Evolutionary conservation across 352 stramenopile species (phyloP).

Genomic region (Phytopythium sindhum): DNA sequence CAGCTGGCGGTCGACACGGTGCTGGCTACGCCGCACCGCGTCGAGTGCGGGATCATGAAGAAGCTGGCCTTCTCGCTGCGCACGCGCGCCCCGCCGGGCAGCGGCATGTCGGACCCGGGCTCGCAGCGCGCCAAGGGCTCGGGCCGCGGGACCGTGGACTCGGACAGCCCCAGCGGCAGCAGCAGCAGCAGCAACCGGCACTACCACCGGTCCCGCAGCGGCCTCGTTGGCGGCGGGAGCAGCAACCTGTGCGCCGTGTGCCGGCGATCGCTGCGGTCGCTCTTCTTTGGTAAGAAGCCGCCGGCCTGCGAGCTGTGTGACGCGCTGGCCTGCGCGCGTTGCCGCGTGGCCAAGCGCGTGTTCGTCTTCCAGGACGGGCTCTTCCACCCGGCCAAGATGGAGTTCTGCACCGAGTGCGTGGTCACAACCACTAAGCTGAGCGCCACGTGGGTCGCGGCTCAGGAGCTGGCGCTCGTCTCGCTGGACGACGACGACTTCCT

Average conservation of each 20-base stretch:
- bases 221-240: not conserved
- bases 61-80: slow-evolving; percentile 61
- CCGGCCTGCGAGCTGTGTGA: slow-evolving; percentile 31
- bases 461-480: slow-evolving; percentile 33
- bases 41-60: slow-evolving; percentile 68
- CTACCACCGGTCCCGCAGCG: slow-evolving; percentile 8
- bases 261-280: slow-evolving; percentile 16
- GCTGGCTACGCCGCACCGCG: slow-evolving; percentile 28
- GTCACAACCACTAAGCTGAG: slow-evolving; percentile 38
- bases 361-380: slow-evolving; percentile 27
- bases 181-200: slow-evolving; percentile 13
- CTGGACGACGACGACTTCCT: slow-evolving; percentile 5
- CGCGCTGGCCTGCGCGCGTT: slow-evolving; percentile 30
- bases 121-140: not conserved
- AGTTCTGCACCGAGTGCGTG: slow-evolving; percentile 59
- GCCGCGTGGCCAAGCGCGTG: slow-evolving; percentile 33
- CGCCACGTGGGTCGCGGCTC: slow-evolving; percentile 46
- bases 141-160: slow-evolving; percentile 9
- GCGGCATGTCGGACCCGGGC: slow-evolving; percentile 5
- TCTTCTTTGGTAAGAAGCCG: slow-evolving; percentile 20
- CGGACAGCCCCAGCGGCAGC: slow-evolving; percentile 21
- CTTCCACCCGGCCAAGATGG: slow-evolving; percentile 62
- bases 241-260: slow-evolving; percentile 22
- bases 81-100: slow-evolving; percentile 18
- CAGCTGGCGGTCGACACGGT: slow-evolving; percentile 45